Percentiles rank a stretch among this genome's conserved stretches.
phyloP scores from a whole-genome alignment of 352 stramenopile genomes.

The Elongisporangium undulatum region DNA sequence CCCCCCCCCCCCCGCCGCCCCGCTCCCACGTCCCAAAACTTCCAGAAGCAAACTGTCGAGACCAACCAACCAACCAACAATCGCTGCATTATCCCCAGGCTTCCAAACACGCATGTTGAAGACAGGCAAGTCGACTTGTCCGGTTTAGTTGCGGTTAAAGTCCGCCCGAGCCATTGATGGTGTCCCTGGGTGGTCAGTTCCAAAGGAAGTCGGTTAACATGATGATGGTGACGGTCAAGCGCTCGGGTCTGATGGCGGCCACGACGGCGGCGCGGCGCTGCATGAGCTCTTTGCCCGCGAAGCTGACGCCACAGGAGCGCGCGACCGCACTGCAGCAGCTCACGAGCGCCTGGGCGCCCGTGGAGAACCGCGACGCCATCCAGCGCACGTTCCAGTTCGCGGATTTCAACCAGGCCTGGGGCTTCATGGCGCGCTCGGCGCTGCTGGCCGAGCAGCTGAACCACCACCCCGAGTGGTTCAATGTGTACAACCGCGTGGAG shows the following conservation, averaged over 20 bases:
- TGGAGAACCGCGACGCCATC: constrained; percentile 76
- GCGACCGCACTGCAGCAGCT: constrained; percentile 32
- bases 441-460: constrained; percentile 87
- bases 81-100: too few relatives aligned
- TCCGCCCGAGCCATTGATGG: background rate
- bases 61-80: background rate
- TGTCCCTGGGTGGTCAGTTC: background rate
- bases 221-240: background rate
- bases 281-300: constrained; percentile 33
- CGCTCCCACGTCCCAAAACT: background rate
- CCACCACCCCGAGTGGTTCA: constrained; percentile 99
- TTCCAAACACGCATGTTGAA: background rate
- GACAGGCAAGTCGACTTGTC: background rate
- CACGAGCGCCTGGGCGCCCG: constrained; percentile 39
- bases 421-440: constrained; percentile 75
- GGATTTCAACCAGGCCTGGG: constrained; percentile 81
- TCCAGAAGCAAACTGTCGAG: background rate
- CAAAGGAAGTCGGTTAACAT: background rate
- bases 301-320: constrained; percentile 43
- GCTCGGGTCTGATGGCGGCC: background rate
- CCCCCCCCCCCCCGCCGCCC: too few relatives aligned
- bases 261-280: background rate
- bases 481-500: constrained; percentile 97
- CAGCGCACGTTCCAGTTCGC: constrained; percentile 77
- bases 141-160: background rate